These are phyloP conservation scores for Mycosphaerelloides madeirae DNA, from an alignment of 2,329 filamentous ascomycete genomes.

Conservation along the genomic window DNA sequence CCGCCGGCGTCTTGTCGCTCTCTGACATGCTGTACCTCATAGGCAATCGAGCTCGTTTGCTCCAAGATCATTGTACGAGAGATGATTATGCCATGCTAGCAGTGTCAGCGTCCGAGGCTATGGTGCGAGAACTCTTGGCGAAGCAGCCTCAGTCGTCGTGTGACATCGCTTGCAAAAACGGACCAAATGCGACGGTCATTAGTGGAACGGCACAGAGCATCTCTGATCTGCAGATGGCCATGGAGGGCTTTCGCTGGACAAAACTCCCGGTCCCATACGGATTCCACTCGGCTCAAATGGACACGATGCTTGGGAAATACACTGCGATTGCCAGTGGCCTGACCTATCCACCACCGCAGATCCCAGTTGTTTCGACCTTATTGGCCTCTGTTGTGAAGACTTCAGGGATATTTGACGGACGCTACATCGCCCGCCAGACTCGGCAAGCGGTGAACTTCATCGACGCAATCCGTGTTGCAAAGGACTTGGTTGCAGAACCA, in stretches of 20 bases:
- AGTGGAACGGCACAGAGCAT: slow-evolving; percentile 12
- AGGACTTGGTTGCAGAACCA: slow-evolving; percentile 35
- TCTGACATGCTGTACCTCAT: slow-evolving; percentile 32
- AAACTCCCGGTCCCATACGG: slow-evolving; percentile 26
- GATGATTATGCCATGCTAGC: slow-evolving; percentile 27
- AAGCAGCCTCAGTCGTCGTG: not conserved
- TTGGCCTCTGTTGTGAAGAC: too few relatives aligned
- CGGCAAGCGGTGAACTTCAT: slow-evolving; percentile 41
- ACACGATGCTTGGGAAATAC: slow-evolving; percentile 25
- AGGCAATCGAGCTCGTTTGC: slow-evolving; percentile 31
- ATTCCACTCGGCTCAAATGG: slow-evolving; percentile 31
- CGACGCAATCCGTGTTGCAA: slow-evolving; percentile 30
- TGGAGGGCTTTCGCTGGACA: slow-evolving; percentile 8
- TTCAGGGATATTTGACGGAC: slow-evolving; percentile 21
- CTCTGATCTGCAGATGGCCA: too few relatives aligned
- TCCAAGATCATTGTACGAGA: slow-evolving; percentile 23
- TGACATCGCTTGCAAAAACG: slow-evolving; percentile 28
- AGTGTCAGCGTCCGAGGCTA: slow-evolving; percentile 10
- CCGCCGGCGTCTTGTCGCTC: slow-evolving; percentile 35
- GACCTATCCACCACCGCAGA: too few relatives aligned
- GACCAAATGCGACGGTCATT: slow-evolving; percentile 20
- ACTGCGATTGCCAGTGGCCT: too few relatives aligned
- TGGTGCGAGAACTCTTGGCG: too few relatives aligned
- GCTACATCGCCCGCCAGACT: slow-evolving; percentile 21
- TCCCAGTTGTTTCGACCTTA: too few relatives aligned